Percentiles rank a stretch among this genome's conserved stretches.
Conservation (phyloP, 495 filamentous ascomycete species). For the Aspergillus sparsus region DNA sequence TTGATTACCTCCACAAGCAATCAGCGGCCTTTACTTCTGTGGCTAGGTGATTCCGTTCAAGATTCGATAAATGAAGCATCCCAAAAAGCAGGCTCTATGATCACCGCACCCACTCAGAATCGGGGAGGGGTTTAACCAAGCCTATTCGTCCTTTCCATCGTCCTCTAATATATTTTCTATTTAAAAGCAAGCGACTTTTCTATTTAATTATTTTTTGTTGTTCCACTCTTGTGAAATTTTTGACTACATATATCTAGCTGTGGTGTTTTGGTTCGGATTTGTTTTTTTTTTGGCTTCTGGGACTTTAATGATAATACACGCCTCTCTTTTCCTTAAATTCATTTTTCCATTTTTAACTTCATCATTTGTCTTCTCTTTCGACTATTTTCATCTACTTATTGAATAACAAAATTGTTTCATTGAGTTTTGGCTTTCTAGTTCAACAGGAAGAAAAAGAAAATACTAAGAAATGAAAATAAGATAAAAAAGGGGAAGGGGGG, state of each 20-base stretch:
- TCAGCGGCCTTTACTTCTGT: too few relatives aligned
- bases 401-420: too few relatives aligned
- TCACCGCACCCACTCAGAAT: too few relatives aligned
- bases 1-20: too few relatives aligned
- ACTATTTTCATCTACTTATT: background rate
- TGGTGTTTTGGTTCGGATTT: background rate
- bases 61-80: too few relatives aligned
- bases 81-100: too few relatives aligned
- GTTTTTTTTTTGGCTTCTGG: background rate
- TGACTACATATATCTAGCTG: background rate
- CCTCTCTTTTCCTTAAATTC: background rate
- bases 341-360: background rate
- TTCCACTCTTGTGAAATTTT: background rate
- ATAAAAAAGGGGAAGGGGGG: too few relatives aligned
- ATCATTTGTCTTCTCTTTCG: background rate
- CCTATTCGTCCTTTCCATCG: background rate
- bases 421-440: background rate
- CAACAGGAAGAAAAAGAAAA: too few relatives aligned
- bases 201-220: slow-evolving; percentile 9
- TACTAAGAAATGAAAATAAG: too few relatives aligned
- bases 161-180: background rate
- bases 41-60: too few relatives aligned
- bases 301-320: background rate
- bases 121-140: too few relatives aligned
- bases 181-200: slow-evolving; percentile 1